Percentiles rank a stretch among this genome's conserved stretches.
Evolutionary conservation across 2,329 filamentous ascomycete genomes (phyloP).

Genomic region (Microcyclosporella mali): DNA sequence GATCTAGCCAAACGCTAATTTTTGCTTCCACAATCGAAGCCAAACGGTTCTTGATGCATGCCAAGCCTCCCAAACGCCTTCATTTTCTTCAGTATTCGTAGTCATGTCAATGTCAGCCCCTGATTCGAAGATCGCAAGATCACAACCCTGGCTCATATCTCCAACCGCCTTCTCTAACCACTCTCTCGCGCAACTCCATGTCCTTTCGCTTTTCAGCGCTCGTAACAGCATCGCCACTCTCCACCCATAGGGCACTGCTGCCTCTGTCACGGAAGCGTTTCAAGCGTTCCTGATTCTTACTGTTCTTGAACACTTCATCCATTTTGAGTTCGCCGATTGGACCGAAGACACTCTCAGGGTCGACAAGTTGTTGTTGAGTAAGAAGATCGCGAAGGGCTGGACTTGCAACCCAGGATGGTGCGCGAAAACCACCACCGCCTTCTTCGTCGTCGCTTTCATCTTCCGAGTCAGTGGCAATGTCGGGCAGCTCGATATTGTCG

Average conservation of each 20-base stretch:
- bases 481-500: slow-evolving; percentile 84
- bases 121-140: neutral
- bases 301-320: slow-evolving; percentile 81
- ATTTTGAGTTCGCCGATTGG: slow-evolving; percentile 82
- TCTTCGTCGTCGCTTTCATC: slow-evolving; percentile 65
- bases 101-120: neutral
- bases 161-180: slow-evolving; percentile 82
- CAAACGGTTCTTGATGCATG: neutral
- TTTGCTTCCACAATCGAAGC: neutral
- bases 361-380: slow-evolving; percentile 73
- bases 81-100: neutral
- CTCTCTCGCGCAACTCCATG: slow-evolving; percentile 67
- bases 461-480: slow-evolving; percentile 92
- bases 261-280: slow-evolving; percentile 86
- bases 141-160: slow-evolving; percentile 45
- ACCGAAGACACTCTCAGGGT: slow-evolving; percentile 82
- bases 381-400: slow-evolving; percentile 73
- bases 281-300: slow-evolving; percentile 72
- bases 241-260: slow-evolving; percentile 90
- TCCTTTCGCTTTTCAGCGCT: slow-evolving; percentile 82
- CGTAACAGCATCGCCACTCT: slow-evolving; percentile 66
- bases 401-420: slow-evolving; percentile 82
- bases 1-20: neutral
- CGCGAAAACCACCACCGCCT: slow-evolving; percentile 46
- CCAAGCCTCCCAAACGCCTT: neutral